Conservation (phyloP, 2,329 filamentous ascomycete genomes). For the Diaporthe batatas region DNA sequence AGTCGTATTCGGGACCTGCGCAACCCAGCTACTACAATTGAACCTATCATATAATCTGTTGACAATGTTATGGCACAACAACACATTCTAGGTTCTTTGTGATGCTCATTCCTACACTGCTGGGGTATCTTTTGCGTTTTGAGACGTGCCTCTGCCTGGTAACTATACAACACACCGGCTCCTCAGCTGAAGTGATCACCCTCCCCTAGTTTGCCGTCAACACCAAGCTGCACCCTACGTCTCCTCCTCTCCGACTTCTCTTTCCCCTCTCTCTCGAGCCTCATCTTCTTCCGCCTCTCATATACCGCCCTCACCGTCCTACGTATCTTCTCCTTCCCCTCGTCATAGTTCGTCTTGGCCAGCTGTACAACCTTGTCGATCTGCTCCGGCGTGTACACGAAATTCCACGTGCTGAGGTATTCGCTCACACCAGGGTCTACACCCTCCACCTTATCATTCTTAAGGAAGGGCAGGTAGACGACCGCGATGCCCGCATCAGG, state of each 20-base stretch:
- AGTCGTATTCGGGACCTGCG: too few relatives aligned
- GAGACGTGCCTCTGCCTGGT: background rate
- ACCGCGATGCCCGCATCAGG: conserved; percentile 89
- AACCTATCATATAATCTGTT: too few relatives aligned
- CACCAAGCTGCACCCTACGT: conserved; percentile 62
- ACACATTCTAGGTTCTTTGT: background rate
- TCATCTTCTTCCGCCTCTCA: conserved; percentile 83
- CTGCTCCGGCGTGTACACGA: conserved; percentile 92
- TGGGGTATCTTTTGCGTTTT: conserved; percentile 36
- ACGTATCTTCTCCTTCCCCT: conserved; percentile 83
- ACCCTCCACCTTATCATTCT: conserved; percentile 82
- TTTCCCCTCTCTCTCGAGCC: conserved; percentile 66
- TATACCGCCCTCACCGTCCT: conserved; percentile 89
- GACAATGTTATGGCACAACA: background rate
- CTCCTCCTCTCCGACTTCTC: conserved; percentile 58
- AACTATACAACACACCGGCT: background rate
- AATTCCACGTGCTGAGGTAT: conserved; percentile 98
- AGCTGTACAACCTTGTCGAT: conserved; percentile 87
- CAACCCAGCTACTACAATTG: background rate
- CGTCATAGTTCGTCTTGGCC: conserved; percentile 87
- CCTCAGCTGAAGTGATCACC: conserved; percentile 75
- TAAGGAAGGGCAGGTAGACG: conserved; percentile 89
- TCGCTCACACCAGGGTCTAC: conserved; percentile 88
- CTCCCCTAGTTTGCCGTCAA: conserved; percentile 69
- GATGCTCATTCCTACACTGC: background rate